Evolutionary conservation across 495 filamentous ascomycete species (phyloP).

Genomic region (Aspergillus panamensis): DNA sequence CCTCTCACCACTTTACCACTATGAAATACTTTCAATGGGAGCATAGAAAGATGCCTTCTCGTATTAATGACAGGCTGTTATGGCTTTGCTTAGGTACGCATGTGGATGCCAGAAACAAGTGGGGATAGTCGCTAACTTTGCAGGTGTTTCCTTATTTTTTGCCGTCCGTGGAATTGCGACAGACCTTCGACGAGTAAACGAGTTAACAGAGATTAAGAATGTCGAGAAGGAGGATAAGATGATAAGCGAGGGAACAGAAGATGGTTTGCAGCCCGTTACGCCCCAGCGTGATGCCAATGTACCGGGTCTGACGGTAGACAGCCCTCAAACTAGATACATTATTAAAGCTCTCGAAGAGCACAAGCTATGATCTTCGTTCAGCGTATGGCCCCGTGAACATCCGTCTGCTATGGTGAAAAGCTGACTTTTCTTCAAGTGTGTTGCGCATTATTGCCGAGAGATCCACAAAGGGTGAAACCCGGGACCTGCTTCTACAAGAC

Average conservation of each 20-base stretch:
- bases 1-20: not conserved
- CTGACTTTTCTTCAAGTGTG: conserved; percentile 32
- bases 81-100: conserved; percentile 45
- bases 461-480: conserved; percentile 41
- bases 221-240: conserved; percentile 45
- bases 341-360: conserved; percentile 45
- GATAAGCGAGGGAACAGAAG: conserved; percentile 47
- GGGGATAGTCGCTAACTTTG: conserved; percentile 6
- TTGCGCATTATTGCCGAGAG: conserved; percentile 50
- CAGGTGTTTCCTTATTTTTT: conserved; percentile 47
- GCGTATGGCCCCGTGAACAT: conserved; percentile 37
- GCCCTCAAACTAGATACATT: conserved; percentile 52
- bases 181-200: conserved; percentile 45
- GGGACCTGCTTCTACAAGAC: conserved; percentile 41
- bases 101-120: not conserved
- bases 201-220: conserved; percentile 48
- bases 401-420: not conserved
- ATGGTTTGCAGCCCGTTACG: conserved; percentile 29
- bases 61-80: conserved; percentile 40
- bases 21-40: not conserved
- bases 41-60: conserved; percentile 35
- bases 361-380: conserved; percentile 49
- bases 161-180: conserved; percentile 43
- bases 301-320: conserved; percentile 17
- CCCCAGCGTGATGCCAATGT: not conserved